A percentile compares a stretch with the other conserved stretches of the same genome.
Evolutionary conservation across 2,329 filamentous ascomycete genomes (phyloP).

Genomic region (Fonsecaea nubica): DNA sequence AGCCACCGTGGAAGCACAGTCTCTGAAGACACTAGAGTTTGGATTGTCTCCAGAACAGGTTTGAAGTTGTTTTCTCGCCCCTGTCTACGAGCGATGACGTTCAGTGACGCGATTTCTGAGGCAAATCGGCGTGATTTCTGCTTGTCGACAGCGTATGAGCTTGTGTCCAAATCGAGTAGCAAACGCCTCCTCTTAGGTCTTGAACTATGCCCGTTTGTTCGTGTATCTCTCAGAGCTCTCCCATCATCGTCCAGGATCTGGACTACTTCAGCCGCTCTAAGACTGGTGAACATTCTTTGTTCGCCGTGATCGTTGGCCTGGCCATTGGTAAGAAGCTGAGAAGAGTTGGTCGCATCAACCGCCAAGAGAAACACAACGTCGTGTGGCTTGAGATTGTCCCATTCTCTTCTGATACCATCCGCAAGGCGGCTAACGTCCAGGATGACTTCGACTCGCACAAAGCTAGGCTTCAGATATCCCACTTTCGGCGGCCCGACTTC

Average conservation of each 20-base stretch:
- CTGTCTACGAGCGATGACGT: constrained; percentile 81
- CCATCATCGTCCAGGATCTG: constrained; percentile 87
- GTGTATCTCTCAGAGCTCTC: constrained; percentile 70
- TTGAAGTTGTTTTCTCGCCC: constrained; percentile 97
- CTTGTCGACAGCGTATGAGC: constrained; percentile 77
- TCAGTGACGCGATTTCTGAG: constrained; percentile 77
- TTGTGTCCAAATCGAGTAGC: constrained; percentile 80
- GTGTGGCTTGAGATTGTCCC: constrained; percentile 84
- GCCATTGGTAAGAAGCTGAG: constrained; percentile 62
- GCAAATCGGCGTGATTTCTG: constrained; percentile 69
- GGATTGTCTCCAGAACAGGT: constrained; percentile 88
- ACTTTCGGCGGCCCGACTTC: constrained; percentile 84
- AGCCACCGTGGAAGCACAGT: constrained; percentile 88
- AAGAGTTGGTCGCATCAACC: constrained; percentile 64
- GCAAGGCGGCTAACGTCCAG: constrained; percentile 82
- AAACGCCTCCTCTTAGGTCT: constrained; percentile 71
- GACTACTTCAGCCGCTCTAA: constrained; percentile 84
- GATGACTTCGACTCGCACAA: constrained; percentile 83
- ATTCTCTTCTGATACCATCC: constrained; percentile 78
- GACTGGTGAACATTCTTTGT: constrained; percentile 52
- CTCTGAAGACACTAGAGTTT: constrained; percentile 81
- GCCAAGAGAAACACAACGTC: constrained; percentile 89
- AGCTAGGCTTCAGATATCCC: constrained; percentile 80
- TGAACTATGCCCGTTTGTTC: constrained; percentile 66
- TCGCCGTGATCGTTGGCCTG: constrained; percentile 65